Conservation (phyloP, 2,329 filamentous ascomycete species). For the Diaporthe sp. region DNA sequence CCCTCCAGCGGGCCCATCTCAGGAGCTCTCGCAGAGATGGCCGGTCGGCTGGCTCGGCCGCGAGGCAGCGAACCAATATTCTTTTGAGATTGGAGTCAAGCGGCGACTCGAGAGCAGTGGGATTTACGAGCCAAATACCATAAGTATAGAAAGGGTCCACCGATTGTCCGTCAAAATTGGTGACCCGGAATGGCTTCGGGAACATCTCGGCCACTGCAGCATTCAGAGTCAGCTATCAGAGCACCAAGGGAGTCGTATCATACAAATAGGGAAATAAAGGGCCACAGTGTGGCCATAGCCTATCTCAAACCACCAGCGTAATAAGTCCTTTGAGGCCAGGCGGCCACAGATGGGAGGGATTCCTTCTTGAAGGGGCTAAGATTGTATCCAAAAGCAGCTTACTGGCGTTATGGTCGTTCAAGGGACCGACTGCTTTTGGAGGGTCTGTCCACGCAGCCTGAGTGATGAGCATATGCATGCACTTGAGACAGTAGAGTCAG, state of each 20-base stretch:
- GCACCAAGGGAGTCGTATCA: no score
- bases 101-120: neutral
- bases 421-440: neutral
- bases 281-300: no score
- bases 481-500: neutral
- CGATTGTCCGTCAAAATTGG: neutral
- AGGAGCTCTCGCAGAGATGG: constrained; percentile 8
- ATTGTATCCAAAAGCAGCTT: no score
- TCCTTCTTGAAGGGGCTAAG: no score
- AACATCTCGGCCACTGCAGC: neutral
- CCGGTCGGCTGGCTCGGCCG: constrained; percentile 1
- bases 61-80: neutral
- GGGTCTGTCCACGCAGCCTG: neutral
- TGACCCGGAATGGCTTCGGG: neutral
- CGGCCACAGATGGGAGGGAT: no score
- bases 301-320: no score
- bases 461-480: constrained; percentile 9
- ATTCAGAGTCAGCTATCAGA: no score
- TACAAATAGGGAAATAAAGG: no score
- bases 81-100: neutral
- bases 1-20: neutral
- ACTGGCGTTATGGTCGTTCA: neutral
- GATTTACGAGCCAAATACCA: neutral
- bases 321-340: no score
- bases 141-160: neutral